These are phyloP conservation scores for Crepidotus variabilis DNA, from an alignment of 768 basidiomycete genomes.

Conservation along the genomic window DNA sequence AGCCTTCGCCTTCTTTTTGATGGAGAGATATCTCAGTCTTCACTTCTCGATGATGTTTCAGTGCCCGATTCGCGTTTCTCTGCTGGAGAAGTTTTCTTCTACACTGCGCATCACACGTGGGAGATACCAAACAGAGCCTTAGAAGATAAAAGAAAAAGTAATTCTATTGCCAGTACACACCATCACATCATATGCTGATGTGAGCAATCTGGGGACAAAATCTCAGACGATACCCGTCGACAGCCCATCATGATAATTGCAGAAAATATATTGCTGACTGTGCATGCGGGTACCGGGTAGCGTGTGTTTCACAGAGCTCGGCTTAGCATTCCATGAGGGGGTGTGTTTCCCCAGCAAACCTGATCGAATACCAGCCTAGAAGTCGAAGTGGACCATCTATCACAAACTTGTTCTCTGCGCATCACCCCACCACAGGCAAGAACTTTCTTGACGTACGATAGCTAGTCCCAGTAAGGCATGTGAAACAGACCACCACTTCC, in stretches of 20 bases:
- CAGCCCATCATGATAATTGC: not conserved
- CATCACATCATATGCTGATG: not conserved
- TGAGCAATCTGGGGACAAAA: not conserved
- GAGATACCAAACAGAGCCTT: no score
- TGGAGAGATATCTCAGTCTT: no score
- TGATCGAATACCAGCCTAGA: not conserved
- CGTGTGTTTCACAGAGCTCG: not conserved
- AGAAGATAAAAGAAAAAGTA: no score
- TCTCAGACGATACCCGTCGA: not conserved
- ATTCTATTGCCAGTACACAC: not conserved
- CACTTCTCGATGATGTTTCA: no score
- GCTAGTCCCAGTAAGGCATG: slow-evolving; percentile 27
- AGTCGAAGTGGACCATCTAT: not conserved
- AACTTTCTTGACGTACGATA: not conserved
- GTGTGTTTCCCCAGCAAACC: not conserved
- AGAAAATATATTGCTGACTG: not conserved
- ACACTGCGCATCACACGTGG: no score
- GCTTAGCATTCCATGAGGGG: not conserved
- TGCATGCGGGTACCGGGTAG: not conserved
- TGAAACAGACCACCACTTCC: slow-evolving; percentile 28
- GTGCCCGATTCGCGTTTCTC: no score
- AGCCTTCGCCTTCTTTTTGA: no score
- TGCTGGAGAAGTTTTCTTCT: no score
- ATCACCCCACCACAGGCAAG: not conserved
- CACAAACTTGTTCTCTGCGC: not conserved